phyloP scores from a whole-genome alignment of 176 grass and related monocot species.

The Carex littledalei region DNA sequence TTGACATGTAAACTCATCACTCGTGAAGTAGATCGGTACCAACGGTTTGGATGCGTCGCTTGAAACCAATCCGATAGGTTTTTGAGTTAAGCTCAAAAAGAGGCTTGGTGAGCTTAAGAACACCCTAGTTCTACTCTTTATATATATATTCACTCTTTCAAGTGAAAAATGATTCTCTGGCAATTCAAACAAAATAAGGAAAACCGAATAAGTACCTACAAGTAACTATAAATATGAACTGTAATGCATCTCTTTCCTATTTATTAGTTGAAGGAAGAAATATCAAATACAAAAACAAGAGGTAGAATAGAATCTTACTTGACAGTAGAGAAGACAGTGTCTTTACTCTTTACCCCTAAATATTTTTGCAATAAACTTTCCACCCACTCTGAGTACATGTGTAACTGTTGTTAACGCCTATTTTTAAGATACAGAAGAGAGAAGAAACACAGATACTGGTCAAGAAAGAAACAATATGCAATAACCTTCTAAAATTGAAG shows the following conservation, averaged over 20 bases:
- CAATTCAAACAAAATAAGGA: not conserved
- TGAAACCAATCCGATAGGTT: too few species aligned
- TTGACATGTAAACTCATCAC: too few species aligned
- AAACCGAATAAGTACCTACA: not conserved
- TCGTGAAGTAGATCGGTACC: too few species aligned
- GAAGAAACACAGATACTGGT: constrained; percentile 16
- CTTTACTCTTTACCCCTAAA: constrained; percentile 66
- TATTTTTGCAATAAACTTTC: constrained; percentile 93
- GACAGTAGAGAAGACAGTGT: constrained; percentile 86
- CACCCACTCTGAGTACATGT: constrained; percentile 85
- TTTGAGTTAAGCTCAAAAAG: too few species aligned
- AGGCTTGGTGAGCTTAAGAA: too few species aligned
- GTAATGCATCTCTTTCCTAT: not conserved
- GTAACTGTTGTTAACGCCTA: constrained; percentile 91
- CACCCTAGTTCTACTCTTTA: too few species aligned
- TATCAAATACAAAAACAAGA: not conserved
- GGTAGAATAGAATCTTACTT: constrained; percentile 35
- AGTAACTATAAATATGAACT: not conserved
- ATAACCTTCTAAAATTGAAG: constrained; percentile 17
- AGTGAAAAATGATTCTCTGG: not conserved
- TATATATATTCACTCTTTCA: not conserved
- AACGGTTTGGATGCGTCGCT: too few species aligned
- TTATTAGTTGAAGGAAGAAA: not conserved
- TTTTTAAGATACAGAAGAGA: constrained; percentile 22
- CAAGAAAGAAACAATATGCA: constrained; percentile 7